A percentile compares a stretch with the other conserved stretches of the same genome.
Conservation (phyloP, 805 yeast species). For the baker's yeast (Saccharomyces cerevisiae) region DNA sequence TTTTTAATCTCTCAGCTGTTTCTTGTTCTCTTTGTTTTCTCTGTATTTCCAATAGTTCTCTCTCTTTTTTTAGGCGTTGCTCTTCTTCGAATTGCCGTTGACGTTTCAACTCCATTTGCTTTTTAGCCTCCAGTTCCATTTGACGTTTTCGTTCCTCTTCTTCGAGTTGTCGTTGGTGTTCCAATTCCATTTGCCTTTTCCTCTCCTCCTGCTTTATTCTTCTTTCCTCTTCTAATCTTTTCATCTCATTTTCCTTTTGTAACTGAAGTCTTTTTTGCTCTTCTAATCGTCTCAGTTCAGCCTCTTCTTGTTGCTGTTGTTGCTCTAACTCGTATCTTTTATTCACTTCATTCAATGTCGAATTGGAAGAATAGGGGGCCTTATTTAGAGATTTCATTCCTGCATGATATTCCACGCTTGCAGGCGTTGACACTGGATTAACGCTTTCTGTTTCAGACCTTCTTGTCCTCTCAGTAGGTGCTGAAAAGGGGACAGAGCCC, state of each 20-base stretch:
- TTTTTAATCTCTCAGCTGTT: conserved; percentile 1
- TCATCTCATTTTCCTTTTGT: conserved; percentile 3
- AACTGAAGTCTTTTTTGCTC: conserved; percentile 2
- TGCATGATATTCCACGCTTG: background rate
- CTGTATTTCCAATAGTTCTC: background rate
- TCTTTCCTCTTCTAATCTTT: background rate
- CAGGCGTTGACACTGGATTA: background rate
- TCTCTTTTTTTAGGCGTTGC: conserved; percentile 2
- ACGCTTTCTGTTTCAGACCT: background rate
- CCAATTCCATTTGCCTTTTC: background rate
- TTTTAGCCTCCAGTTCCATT: background rate
- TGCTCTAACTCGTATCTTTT: conserved; percentile 5
- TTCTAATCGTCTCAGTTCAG: conserved; percentile 1
- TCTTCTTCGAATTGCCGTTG: conserved; percentile 1
- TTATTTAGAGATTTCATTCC: conserved; percentile 12
- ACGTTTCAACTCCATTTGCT: background rate
- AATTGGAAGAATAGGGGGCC: conserved; percentile 19
- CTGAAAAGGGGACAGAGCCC: background rate
- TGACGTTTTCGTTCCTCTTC: background rate
- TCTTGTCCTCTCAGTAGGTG: background rate
- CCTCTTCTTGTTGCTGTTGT: conserved; percentile 3
- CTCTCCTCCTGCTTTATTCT: background rate
- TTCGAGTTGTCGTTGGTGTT: background rate
- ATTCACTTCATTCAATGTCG: conserved; percentile 16
- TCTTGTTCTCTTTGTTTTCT: conserved; percentile 1